These are phyloP conservation scores for Trametes hirsuta DNA, from an alignment of 1,284 basidiomycete species.

Conservation along the genomic window DNA sequence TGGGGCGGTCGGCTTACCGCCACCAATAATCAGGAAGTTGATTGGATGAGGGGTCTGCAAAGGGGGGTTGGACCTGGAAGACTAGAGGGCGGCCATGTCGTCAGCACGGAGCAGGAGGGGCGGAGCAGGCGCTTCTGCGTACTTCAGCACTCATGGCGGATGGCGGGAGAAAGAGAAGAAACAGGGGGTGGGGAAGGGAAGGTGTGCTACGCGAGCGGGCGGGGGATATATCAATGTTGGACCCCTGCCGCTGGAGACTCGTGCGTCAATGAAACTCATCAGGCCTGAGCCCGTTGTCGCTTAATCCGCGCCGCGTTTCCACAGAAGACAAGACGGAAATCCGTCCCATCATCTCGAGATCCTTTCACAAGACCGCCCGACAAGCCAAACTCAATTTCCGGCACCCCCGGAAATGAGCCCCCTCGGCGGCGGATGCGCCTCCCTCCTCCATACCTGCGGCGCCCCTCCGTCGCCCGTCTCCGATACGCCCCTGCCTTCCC, in stretches of 20 bases:
- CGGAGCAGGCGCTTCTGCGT: background rate
- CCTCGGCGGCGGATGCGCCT: background rate
- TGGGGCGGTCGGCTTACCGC: constrained; percentile 33
- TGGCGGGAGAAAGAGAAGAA: background rate
- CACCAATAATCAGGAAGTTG: constrained; percentile 41
- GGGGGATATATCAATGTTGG: constrained; percentile 7
- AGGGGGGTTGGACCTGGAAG: constrained; percentile 4
- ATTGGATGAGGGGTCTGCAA: constrained; percentile 14
- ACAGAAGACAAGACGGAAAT: constrained; percentile 9
- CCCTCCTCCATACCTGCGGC: constrained; percentile 3
- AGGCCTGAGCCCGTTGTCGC: constrained; percentile 6
- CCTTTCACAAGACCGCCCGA: constrained; percentile 1
- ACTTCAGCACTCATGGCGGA: constrained; percentile 9
- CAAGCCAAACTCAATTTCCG: background rate
- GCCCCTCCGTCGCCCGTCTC: background rate
- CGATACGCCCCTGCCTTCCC: background rate
- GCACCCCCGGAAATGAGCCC: background rate
- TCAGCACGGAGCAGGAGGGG: background rate
- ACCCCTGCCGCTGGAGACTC: background rate
- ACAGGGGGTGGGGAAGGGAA: background rate
- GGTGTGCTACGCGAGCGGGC: background rate
- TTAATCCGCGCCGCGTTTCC: constrained; percentile 7
- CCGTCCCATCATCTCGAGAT: background rate
- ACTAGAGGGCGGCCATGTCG: background rate
- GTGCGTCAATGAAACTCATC: constrained; percentile 3